Evolutionary conservation across 2,329 filamentous ascomycete species (phyloP).

Genomic region (Aspergillus piperis): DNA sequence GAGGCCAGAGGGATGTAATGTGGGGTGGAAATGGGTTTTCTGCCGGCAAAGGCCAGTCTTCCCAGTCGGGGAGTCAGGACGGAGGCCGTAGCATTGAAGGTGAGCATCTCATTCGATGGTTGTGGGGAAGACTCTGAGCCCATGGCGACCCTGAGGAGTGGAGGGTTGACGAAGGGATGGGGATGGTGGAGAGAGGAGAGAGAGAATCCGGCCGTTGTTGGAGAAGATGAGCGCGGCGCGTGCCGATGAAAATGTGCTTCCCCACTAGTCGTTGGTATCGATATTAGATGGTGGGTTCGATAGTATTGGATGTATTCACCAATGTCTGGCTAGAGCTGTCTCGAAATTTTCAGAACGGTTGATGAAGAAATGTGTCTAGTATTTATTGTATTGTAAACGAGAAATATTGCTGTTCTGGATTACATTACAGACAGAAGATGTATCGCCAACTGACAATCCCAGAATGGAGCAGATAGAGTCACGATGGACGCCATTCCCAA

Average conservation of each 20-base stretch:
- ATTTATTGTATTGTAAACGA: not conserved
- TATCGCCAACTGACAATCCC: not conserved
- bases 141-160: slow-evolving; percentile 26
- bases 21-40: slow-evolving; percentile 75
- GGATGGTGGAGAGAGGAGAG: slow-evolving; percentile 8
- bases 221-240: not conserved
- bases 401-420: not conserved
- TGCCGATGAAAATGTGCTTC: slow-evolving; percentile 6
- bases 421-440: not conserved
- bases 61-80: slow-evolving; percentile 65
- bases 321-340: not conserved
- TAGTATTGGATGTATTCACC: not conserved
- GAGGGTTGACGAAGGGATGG: not conserved
- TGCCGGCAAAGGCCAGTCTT: slow-evolving; percentile 61
- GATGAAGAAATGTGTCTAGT: no score
- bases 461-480: no score
- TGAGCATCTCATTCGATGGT: slow-evolving; percentile 37
- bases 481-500: no score
- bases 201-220: not conserved
- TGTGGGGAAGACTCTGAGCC: slow-evolving; percentile 25
- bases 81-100: slow-evolving; percentile 37
- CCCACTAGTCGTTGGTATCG: slow-evolving; percentile 2
- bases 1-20: slow-evolving; percentile 80
- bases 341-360: no score
- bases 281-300: no score